These are phyloP conservation scores for Acacia confusa DNA, from an alignment of 306 rosid genomes.

Conservation along the genomic window DNA sequence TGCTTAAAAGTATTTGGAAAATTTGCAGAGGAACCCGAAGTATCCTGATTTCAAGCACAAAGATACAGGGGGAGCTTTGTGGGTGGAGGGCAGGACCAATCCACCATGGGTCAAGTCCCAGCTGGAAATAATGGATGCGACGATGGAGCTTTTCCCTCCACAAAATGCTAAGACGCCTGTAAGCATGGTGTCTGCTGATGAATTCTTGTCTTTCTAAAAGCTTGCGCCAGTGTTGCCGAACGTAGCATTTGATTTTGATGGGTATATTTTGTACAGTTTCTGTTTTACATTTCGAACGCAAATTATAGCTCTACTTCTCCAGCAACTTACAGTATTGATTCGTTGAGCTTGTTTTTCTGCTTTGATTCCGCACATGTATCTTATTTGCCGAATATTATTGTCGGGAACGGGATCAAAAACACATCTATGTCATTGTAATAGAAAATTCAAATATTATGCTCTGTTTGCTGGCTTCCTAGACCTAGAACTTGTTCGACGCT, in stretches of 20 bases:
- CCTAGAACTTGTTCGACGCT: not conserved
- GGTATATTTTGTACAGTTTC: conserved; percentile 33
- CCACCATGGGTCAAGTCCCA: conserved; percentile 93
- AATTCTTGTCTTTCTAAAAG: conserved; percentile 48
- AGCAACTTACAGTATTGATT: not conserved
- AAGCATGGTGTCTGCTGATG: conserved; percentile 42
- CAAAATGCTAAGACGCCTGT: conserved; percentile 49
- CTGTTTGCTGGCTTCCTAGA: not conserved
- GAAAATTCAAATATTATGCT: not conserved
- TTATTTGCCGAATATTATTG: not conserved
- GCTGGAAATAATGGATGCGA: conserved; percentile 67
- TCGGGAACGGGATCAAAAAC: not conserved
- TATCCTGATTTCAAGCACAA: conserved; percentile 92
- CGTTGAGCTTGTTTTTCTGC: not conserved
- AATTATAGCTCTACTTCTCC: not conserved
- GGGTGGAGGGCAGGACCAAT: conserved; percentile 78
- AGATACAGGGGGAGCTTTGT: conserved; percentile 91
- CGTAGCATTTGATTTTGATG: conserved; percentile 1
- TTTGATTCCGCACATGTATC: not conserved
- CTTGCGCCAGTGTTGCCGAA: conserved; percentile 6
- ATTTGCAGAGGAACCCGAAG: conserved; percentile 81
- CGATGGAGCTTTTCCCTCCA: conserved; percentile 54
- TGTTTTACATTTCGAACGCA: conserved; percentile 10
- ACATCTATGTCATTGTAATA: not conserved
- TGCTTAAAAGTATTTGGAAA: conserved; percentile 10